Percentiles rank a stretch among this genome's conserved stretches.
Conservation (phyloP, 768 basidiomycete genomes). For the Amanita pseudoporphyria region DNA sequence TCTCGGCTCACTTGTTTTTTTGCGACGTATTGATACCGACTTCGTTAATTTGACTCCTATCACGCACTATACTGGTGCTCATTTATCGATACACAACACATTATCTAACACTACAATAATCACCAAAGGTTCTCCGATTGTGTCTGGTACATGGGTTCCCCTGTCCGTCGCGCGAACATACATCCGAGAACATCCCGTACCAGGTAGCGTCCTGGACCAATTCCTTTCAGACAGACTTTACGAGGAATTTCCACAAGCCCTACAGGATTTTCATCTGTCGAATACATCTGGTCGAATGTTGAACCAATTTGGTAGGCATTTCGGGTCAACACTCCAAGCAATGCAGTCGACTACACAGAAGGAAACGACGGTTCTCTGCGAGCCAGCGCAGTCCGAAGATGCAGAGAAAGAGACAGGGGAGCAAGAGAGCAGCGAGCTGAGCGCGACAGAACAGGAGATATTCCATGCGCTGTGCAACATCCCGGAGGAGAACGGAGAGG, state of each 20-base stretch:
- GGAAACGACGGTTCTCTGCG: conserved; percentile 3
- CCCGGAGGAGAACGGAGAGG: conserved; percentile 44
- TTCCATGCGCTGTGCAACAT: conserved; percentile 55
- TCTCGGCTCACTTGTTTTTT: conserved; percentile 42
- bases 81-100: conserved; percentile 26
- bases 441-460: conserved; percentile 61
- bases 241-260: conserved; percentile 51
- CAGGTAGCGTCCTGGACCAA: conserved; percentile 28
- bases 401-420: conserved; percentile 14
- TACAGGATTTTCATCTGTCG: conserved; percentile 47
- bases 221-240: conserved; percentile 58
- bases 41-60: conserved; percentile 67
- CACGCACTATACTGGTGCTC: conserved; percentile 31
- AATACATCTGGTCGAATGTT: conserved; percentile 37
- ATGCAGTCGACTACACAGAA: conserved; percentile 18
- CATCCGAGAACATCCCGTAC: conserved; percentile 36
- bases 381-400: too few species aligned
- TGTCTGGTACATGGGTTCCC: conserved; percentile 67
- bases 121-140: conserved; percentile 38
- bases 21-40: conserved; percentile 72
- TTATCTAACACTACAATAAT: conserved; percentile 41
- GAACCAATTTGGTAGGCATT: conserved; percentile 57
- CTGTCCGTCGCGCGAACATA: conserved; percentile 44
- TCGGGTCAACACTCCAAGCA: conserved; percentile 41
- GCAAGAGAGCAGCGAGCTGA: conserved; percentile 26